Conservation (phyloP, 2,329 filamentous ascomycete species). For the Endothia cerciana region DNA sequence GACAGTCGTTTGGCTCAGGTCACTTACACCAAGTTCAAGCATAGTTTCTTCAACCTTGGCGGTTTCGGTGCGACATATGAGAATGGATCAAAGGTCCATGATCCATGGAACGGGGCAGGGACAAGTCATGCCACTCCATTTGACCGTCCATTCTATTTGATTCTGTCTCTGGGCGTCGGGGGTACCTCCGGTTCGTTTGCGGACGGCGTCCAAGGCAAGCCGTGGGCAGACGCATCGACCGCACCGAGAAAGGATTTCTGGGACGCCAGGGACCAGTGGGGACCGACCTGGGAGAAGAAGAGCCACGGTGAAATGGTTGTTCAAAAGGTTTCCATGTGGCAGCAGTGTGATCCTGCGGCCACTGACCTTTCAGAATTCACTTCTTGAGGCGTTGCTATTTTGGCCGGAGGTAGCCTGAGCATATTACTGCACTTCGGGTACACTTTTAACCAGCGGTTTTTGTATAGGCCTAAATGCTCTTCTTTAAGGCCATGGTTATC, state of each 20-base stretch:
- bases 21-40: constrained; percentile 23
- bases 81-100: constrained; percentile 20
- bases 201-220: constrained; percentile 27
- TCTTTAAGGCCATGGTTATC: too few species aligned
- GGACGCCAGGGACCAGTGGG: constrained; percentile 22
- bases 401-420: too few species aligned
- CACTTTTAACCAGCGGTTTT: too few species aligned
- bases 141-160: constrained; percentile 16
- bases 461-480: too few species aligned
- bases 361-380: not conserved
- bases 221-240: constrained; percentile 26
- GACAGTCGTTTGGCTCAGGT: constrained; percentile 28
- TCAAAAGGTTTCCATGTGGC: constrained; percentile 25
- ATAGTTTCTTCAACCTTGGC: constrained; percentile 20
- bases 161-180: constrained; percentile 4
- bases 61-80: constrained; percentile 19
- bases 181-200: constrained; percentile 14
- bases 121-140: constrained; percentile 15
- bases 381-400: not conserved
- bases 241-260: constrained; percentile 26
- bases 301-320: constrained; percentile 7
- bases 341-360: constrained; percentile 25
- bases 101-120: constrained; percentile 21
- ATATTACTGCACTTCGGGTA: too few species aligned
- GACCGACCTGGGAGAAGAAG: constrained; percentile 9